Percentiles rank a stretch among this genome's conserved stretches.
Evolutionary conservation across 352 stramenopile genomes (phyloP).

Genomic region (Phytophthora quininea): DNA sequence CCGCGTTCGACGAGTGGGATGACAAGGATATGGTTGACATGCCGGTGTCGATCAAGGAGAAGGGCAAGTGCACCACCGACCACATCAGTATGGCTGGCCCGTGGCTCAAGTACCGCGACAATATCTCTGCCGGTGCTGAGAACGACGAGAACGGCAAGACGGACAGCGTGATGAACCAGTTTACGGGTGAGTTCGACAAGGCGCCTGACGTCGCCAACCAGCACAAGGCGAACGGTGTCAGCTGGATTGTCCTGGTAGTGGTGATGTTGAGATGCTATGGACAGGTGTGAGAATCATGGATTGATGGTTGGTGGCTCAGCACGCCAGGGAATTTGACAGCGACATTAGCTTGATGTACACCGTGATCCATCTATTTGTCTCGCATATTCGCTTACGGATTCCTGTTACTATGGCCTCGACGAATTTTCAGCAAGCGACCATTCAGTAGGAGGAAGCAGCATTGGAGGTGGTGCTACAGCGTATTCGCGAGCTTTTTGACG

Average conservation of each 20-base stretch:
- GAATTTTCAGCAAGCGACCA: no score
- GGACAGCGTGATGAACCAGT: constrained; percentile 92
- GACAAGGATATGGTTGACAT: constrained; percentile 89
- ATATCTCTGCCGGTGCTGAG: constrained; percentile 93
- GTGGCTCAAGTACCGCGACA: constrained; percentile 96
- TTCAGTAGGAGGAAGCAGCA: no score
- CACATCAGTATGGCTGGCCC: constrained; percentile 95
- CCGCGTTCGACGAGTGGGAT: constrained; percentile 89
- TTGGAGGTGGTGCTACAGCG: no score
- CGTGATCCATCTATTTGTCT: no score
- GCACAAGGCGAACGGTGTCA: constrained; percentile 91
- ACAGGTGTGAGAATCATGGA: no score
- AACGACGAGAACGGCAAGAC: constrained; percentile 93
- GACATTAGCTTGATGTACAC: no score
- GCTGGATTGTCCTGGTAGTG: constrained; percentile 76
- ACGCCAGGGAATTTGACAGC: no score
- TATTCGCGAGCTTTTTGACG: no score
- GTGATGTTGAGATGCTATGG: no score
- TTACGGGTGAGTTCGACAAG: constrained; percentile 88
- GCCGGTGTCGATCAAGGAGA: constrained; percentile 94
- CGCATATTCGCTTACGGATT: no score
- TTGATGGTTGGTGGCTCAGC: no score
- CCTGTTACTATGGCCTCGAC: no score
- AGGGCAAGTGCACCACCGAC: constrained; percentile 96
- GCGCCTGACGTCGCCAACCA: constrained; percentile 88